Evolutionary conservation across 1,139 yeast species (phyloP), one percentile per base, ranked within the genome.

Genomic region (Nakaseomyces sp.): DNA sequence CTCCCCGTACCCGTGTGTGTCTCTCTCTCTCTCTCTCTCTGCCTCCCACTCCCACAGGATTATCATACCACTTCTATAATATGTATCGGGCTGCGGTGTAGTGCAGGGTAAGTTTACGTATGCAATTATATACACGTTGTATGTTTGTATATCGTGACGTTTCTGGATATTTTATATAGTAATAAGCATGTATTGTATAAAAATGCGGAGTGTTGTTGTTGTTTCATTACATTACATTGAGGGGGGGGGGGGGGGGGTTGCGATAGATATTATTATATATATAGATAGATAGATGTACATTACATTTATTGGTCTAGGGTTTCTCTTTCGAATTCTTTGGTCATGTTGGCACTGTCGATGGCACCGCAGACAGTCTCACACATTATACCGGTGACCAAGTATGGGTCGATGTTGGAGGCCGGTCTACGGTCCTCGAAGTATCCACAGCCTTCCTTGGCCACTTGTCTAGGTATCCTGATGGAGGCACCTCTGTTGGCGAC

Each of bases 401-500:
- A 91, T 58, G 98, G 97, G 70, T 91, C 98, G 62, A 91, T 91
- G 81, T 91, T 91, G 52, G 97, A 89, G 57, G 98, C 98, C 50
- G 97, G 98, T 75, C 98, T 88, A 77, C 98, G 87, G 74, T 91
- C 98, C 77, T 91, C 98, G 63, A 91, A 91, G 80, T 91, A 91
- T 52, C 98, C 98, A 71, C 70, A 87, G 50, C 96, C 96, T 70
- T 89, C 97, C 73, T 87, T 87, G 67, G 95, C 95, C 57, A 91
- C 98, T 41, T 95, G 82, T 74, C 98, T 82, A 72, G 98, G 98
- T 66, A 91, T 91, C 79, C 98, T 86, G 58, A 91, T 81, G 32
- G 96, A 88, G 51, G 96, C 95, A 72, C 97, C 98, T 79, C 98
- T 86, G 87, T 91, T 91, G 67, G 98, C 98, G 58, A 91, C 97